Conservation (phyloP, 192 early-diverging fungal species). For the Coemansia erecta region DNA sequence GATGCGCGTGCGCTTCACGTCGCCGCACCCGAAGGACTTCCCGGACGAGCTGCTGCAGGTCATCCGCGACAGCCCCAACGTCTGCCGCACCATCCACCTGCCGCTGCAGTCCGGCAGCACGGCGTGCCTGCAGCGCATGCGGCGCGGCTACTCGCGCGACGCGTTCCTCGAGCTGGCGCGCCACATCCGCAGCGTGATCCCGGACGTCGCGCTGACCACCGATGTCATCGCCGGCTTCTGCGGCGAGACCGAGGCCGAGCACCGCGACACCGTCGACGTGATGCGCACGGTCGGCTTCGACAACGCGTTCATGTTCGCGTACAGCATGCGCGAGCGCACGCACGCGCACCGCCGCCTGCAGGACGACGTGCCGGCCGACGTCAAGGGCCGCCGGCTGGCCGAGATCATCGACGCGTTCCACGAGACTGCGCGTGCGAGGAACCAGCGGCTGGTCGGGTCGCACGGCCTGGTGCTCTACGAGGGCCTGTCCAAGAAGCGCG, state of each 20-base stretch:
- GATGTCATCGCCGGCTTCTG: conserved; percentile 78
- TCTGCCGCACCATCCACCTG: conserved; percentile 72
- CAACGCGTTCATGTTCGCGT: conserved; percentile 78
- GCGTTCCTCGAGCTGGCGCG: conserved; percentile 66
- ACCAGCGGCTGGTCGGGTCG: conserved; percentile 54
- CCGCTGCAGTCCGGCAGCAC: conserved; percentile 73
- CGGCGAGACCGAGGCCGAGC: conserved; percentile 73
- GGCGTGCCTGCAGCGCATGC: conserved; percentile 65
- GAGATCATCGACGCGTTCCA: conserved; percentile 71
- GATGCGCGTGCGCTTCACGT: conserved; percentile 77
- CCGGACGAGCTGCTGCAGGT: conserved; percentile 68
- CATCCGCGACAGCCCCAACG: conserved; percentile 65
- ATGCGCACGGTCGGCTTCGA: conserved; percentile 70
- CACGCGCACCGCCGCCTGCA: conserved; percentile 66
- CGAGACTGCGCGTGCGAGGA: conserved; percentile 51
- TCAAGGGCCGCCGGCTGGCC: conserved; percentile 59
- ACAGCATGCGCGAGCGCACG: conserved; percentile 73
- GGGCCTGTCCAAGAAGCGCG: conserved; percentile 45
- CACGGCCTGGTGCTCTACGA: conserved; percentile 60
- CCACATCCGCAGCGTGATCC: conserved; percentile 65
- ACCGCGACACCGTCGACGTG: conserved; percentile 63
- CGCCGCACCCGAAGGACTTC: conserved; percentile 80
- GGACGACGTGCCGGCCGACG: conserved; percentile 66
- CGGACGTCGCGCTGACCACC: conserved; percentile 69
- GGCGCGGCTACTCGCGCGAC: conserved; percentile 71